A percentile compares a stretch with the other conserved stretches of the same genome.
Conservation (phyloP, 441 rosid species). For the Erodium moschatum region DNA sequence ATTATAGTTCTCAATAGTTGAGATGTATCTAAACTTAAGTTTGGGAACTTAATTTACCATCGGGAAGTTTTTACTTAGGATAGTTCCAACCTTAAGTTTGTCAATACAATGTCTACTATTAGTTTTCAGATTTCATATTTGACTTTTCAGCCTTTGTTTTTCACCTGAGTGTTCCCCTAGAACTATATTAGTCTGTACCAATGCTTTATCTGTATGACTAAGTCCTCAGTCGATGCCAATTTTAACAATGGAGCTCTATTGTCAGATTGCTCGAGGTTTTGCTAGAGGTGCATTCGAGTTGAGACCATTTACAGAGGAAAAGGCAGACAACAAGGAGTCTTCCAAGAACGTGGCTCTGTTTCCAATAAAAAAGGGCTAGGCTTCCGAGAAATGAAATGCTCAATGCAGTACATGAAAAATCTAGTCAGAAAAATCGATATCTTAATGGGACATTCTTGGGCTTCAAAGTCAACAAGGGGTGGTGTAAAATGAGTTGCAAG, state of each 20-base stretch:
- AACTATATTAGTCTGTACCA: background rate
- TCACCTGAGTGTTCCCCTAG: no score
- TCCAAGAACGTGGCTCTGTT: background rate
- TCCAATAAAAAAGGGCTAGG: background rate
- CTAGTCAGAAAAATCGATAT: background rate
- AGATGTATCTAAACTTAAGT: no score
- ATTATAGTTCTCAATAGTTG: no score
- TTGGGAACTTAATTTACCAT: no score
- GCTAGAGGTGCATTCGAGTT: constrained; percentile 74
- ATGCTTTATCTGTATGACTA: background rate
- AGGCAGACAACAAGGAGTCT: constrained; percentile 36
- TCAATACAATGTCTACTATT: no score
- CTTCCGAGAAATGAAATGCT: background rate
- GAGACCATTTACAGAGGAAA: constrained; percentile 61
- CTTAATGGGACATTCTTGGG: background rate
- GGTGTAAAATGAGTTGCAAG: background rate
- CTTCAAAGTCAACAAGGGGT: background rate
- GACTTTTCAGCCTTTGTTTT: no score
- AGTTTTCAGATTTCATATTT: no score
- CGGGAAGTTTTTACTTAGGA: no score
- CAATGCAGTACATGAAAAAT: background rate
- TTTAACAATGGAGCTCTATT: constrained; percentile 10
- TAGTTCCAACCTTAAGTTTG: no score
- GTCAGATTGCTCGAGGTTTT: constrained; percentile 79
- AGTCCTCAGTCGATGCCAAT: background rate